Evolutionary conservation across 2,329 filamentous ascomycete species (phyloP), one percentile per base, ranked within the genome.

Genomic region (Xylaria polymorpha): DNA sequence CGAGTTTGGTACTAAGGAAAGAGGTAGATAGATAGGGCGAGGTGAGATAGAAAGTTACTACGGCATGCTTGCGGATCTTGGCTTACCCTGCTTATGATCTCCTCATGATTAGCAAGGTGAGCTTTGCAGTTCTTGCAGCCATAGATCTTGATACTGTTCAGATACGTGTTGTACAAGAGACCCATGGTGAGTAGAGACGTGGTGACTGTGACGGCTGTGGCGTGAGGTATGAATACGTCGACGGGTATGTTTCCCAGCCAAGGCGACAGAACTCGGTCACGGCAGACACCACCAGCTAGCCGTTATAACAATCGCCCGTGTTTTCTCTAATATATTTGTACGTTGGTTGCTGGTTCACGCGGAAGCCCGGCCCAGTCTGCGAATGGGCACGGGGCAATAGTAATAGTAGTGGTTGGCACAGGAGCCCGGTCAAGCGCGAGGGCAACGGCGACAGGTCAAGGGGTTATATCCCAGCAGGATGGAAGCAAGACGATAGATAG

Each of bases 71-170:
- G 20, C 18, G 20, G 43, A 22, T 64, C 39, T 15, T 10, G 53
- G 46, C 91, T 77, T 84, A 98, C 95, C 77, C 94, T 87, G 78
- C 94, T 97, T 73, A 98, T 94, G 74, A 99, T 98, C 78, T 98
- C 94, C 75, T 98, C 94, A 76, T 97, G 94, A 80, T 97, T 96
- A 39, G 94, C 92, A 20, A 99, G 89, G 79, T 99, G 96, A 8
- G 96, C 93, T 82, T 98, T 98, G 90, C 96, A 99, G 77, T 88
- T 88, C 85, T 95, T 95, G 88, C 93, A 98, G 73, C 93, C 94
- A 81, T 96, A 97, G 79, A 98, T 95, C 82, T 93, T 93, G 82
- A 86, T 88, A 78, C 92, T 92, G 81, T 90, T 93, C 73, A 97
- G 90, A 81, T 97, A 98, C 70, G 92, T 90, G 83, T 97, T 97